Evolutionary conservation across 177 flowering plant genomes (phyloP), one percentile per base, ranked within the genome.

Genomic region (Vitis hybrid): DNA sequence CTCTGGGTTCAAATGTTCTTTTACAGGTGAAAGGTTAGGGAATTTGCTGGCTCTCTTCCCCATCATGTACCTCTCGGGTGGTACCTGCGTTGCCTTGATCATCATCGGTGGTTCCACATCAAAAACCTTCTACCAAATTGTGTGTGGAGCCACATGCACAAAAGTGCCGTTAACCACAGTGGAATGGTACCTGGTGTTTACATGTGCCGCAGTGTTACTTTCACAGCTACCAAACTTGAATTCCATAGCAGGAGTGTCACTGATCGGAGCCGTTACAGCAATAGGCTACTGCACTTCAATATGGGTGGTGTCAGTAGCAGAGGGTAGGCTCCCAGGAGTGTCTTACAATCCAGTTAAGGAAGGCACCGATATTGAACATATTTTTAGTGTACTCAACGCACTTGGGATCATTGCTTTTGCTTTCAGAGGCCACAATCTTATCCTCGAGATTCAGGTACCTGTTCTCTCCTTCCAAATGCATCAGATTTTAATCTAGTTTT

Each of bases 101-200:
- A 76, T 80, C 55, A 69, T 78, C 18, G 83, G 83, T 13, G 85
- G 85, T 18, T 62, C 74, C 15, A 78, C 80, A 0, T 53, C 68
- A n/a, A 74, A 69, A 64, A 49, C 59, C 7, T 72, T 82, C 52
- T 80, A 60, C 62, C 57, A 71, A 33, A 53, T 69, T 0, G 14
- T 71, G 1, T 82, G 83, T 52, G 81, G 69, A 1, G 11, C 57
- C 38, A 19, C 54, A 11, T 82, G 82, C 63, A 47, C 55, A 1
- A 11, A 69, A 1, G 50, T 69, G 53, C 66, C 80, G 14, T n/a
- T 78, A 50, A 70, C 83, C 11, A 52, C 68, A 8, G 70, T 55
- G 20, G 79, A 79, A 58, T 82, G 83, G 85, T 82, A 78, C 76
- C 66, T 80, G 63, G 75, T 80, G 2, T 82, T 82, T 62, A 67